These are phyloP conservation scores for Tarenaya hassleriana DNA, from an alignment of 345 rosid genomes.

Conservation along the genomic window DNA sequence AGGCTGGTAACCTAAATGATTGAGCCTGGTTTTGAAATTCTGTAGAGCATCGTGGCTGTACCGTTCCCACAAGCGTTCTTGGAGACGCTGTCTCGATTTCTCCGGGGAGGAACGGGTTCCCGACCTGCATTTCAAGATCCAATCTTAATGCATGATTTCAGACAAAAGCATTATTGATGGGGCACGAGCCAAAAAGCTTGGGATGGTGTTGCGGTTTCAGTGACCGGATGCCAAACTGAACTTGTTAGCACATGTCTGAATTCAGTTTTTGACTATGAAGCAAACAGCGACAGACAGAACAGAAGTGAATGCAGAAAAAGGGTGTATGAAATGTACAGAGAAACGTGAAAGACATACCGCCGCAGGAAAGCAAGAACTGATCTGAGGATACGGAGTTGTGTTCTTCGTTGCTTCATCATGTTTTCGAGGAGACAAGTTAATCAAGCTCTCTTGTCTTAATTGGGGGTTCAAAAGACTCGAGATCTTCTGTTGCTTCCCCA, in stretches of 20 bases:
- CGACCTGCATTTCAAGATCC: conserved; percentile 42
- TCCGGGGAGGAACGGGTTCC: conserved; percentile 41
- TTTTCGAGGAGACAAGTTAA: conserved; percentile 27
- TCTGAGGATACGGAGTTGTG: conserved; percentile 25
- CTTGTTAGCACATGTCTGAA: background rate
- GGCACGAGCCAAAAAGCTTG: too few species aligned
- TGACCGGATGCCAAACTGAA: background rate
- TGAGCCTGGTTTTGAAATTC: conserved; percentile 20
- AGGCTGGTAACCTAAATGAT: conserved; percentile 29
- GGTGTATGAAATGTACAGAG: too few species aligned
- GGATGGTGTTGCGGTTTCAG: background rate
- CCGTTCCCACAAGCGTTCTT: conserved; percentile 24
- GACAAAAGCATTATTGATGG: background rate
- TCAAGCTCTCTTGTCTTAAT: conserved; percentile 45
- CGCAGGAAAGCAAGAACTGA: conserved; percentile 22
- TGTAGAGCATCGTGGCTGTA: conserved; percentile 27
- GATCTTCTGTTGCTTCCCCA: conserved; percentile 84
- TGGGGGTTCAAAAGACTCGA: conserved; percentile 60
- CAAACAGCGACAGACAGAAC: too few species aligned
- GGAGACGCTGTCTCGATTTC: conserved; percentile 25
- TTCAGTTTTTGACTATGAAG: too few species aligned
- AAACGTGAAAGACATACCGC: conserved; percentile 19
- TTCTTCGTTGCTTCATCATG: conserved; percentile 28
- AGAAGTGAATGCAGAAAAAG: too few species aligned
- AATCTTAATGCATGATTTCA: too few species aligned